Evolutionary conservation across 768 basidiomycete genomes (phyloP).

Genomic region (Psilocybe sp.): DNA sequence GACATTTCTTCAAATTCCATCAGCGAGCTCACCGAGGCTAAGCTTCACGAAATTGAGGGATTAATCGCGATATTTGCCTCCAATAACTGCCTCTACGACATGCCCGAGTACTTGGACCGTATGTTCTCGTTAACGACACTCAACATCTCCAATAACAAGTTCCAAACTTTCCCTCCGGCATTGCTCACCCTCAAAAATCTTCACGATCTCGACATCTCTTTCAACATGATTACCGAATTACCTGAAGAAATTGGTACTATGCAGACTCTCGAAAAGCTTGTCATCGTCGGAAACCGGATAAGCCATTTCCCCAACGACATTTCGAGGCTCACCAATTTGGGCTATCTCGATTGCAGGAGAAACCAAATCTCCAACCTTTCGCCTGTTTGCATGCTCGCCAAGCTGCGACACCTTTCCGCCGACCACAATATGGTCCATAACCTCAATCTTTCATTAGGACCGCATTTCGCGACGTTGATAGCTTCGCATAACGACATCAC

Average conservation of each 20-base stretch:
- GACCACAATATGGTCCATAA: conserved; percentile 84
- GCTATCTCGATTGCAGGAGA: conserved; percentile 77
- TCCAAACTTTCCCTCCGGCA: conserved; percentile 64
- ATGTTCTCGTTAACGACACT: conserved; percentile 69
- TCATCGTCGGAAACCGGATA: conserved; percentile 86
- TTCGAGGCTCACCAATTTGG: conserved; percentile 53
- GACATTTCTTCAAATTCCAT: conserved; percentile 93
- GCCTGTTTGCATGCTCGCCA: conserved; percentile 64
- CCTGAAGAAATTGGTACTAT: conserved; percentile 79
- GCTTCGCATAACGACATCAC: conserved; percentile 90
- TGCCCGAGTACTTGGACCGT: conserved; percentile 84
- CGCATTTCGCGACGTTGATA: conserved; percentile 62
- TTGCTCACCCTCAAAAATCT: conserved; percentile 72
- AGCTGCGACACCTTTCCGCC: conserved; percentile 63
- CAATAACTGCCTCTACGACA: conserved; percentile 87
- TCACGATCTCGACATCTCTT: conserved; percentile 87
- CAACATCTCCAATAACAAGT: conserved; percentile 97
- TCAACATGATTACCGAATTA: conserved; percentile 83
- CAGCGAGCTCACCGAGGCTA: conserved; percentile 82
- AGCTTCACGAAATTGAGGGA: conserved; percentile 70
- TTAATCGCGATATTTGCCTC: conserved; percentile 72
- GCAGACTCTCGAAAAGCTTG: conserved; percentile 62
- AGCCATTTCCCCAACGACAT: conserved; percentile 66
- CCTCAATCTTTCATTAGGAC: conserved; percentile 75
- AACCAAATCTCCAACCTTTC: conserved; percentile 81